Conservation (phyloP, 352 stramenopile species). For the Phytophthora ohioensis region DNA sequence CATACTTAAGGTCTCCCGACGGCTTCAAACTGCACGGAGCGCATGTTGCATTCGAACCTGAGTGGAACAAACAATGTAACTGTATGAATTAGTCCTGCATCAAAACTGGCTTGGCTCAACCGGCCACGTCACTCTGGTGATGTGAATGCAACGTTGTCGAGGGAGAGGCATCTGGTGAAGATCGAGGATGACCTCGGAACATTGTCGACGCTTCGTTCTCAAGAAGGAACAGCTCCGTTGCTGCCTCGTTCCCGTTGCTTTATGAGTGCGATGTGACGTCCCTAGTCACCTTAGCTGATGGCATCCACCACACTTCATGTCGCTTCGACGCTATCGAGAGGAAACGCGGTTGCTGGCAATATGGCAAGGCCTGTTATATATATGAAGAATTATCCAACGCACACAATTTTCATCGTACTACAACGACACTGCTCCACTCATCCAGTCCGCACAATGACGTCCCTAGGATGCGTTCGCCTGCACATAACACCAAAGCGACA, state of each 20-base stretch:
- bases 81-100: slow-evolving; percentile 10
- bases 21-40: not conserved
- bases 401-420: slow-evolving; percentile 7
- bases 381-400: slow-evolving; percentile 30
- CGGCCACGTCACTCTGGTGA: slow-evolving; percentile 6
- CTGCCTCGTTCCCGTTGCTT: not conserved
- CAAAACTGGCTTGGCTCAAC: not conserved
- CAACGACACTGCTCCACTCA: slow-evolving; percentile 9
- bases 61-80: slow-evolving; percentile 14
- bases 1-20: not conserved
- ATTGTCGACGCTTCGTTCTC: slow-evolving; percentile 13
- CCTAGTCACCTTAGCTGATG: slow-evolving; percentile 12
- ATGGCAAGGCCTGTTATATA: slow-evolving; percentile 24
- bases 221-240: not conserved
- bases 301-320: slow-evolving; percentile 25
- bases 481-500: slow-evolving; percentile 27
- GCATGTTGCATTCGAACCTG: slow-evolving; percentile 6
- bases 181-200: too few species aligned
- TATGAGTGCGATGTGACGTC: slow-evolving; percentile 1
- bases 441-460: slow-evolving; percentile 35
- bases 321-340: not conserved
- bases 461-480: slow-evolving; percentile 44
- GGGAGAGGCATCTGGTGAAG: too few species aligned
- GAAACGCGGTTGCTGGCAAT: not conserved
- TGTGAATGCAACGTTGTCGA: not conserved